Evolutionary conservation across 2,329 filamentous ascomycete species (phyloP), one percentile per base, ranked within the genome.

Genomic region (Fonsecaea nubica): DNA sequence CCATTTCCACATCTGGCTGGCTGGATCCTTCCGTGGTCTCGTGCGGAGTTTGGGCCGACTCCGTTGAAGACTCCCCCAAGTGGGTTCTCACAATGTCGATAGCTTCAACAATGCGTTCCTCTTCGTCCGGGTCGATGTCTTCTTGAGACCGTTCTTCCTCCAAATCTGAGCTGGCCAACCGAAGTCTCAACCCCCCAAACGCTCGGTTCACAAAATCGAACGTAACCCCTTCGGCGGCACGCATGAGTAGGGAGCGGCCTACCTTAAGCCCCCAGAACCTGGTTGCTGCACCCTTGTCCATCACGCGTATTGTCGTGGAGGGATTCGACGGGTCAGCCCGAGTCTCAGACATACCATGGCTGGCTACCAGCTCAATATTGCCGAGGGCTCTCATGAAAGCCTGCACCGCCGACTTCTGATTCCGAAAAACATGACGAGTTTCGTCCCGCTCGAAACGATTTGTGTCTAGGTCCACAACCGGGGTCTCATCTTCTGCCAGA

Each of bases 241-340:
- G 85, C 79, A 87, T 82, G 55, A 90, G 74, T 1, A 90, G 71
- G 0, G 87, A 85, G 63, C 87, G 80, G 0, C 84, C 86, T 15
- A 90, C 84, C 62, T 84, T 84, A 62, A 85, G 78, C 4, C 81
- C 85, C 88, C 88, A 90, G 72, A 86, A 88, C 40, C 76, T 72
- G 59, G 80, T 76, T 2, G 81, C 82, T 3, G 77, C 75, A 30
- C 75, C 73, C 32, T 83, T 78, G 67, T 81, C 78, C 74, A 85
- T 83, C 3, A 78, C 76, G 32, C 64, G 68, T 13, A 58, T 58
- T 48, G 59, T 65, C 25, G 54, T 66, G 45, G 42, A 58, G 12
- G 68, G 48, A 8, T 40, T 58, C 33, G 66, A 64, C 32, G 42
- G 42, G 15, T 69, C 66, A 73, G 56, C 79, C 75, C 35, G 78